phyloP scores from a whole-genome alignment of 176 grass and related monocot genomes.

The Paspalum notatum region DNA sequence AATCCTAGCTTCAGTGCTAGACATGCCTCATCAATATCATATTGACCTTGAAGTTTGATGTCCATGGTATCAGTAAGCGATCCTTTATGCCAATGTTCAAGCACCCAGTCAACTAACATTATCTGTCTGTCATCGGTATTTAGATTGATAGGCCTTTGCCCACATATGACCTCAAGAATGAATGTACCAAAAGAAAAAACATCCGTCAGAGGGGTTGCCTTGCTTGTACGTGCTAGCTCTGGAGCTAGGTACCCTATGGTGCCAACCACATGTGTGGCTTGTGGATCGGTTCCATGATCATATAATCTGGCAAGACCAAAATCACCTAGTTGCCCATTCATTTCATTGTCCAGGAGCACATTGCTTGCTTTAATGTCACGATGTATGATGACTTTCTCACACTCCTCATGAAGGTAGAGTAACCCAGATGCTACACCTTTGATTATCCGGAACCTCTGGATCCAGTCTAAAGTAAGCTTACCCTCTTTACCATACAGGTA shows the following conservation, averaged over 20 bases:
- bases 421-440: no score
- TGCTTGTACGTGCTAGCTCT: neutral
- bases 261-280: neutral
- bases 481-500: no score
- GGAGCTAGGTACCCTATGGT: neutral
- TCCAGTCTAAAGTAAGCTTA: no score
- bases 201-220: neutral
- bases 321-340: neutral
- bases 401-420: no score
- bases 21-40: conserved; percentile 5
- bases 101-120: neutral
- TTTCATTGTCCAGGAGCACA: no score
- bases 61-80: neutral
- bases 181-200: neutral
- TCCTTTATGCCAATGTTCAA: neutral
- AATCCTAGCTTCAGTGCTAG: conserved; percentile 7
- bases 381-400: no score
- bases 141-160: neutral
- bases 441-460: no score
- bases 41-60: neutral
- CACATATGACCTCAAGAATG: neutral
- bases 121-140: neutral
- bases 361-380: no score
- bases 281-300: neutral
- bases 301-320: conserved; percentile 11